Evolutionary conservation across 805 yeast species (phyloP).

Genomic region (Candida berthetii): DNA sequence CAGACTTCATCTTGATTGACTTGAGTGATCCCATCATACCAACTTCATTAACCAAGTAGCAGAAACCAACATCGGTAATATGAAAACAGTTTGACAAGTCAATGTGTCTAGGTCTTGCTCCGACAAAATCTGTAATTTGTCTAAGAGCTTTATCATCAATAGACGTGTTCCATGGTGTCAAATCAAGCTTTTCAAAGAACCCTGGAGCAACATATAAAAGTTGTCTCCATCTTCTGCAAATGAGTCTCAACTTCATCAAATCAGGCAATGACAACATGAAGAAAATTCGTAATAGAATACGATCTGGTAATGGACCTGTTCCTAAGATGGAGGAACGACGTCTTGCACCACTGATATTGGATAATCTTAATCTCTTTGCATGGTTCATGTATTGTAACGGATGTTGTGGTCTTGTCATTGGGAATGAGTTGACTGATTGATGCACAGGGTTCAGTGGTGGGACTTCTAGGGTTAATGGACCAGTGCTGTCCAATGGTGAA

Average conservation of each 20-base stretch:
- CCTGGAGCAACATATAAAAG: conserved; percentile 50
- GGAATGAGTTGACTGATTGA: conserved; percentile 29
- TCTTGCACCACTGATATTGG: conserved; percentile 33
- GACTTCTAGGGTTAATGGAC: conserved; percentile 13
- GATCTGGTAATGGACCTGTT: conserved; percentile 57
- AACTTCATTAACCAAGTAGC: conserved; percentile 62
- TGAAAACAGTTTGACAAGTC: conserved; percentile 73
- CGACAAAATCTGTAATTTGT: conserved; percentile 62
- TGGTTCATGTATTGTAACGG: conserved; percentile 50
- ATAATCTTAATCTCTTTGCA: conserved; percentile 45
- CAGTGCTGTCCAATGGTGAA: not conserved
- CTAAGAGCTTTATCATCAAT: conserved; percentile 52
- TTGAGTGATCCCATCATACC: conserved; percentile 59
- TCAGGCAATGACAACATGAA: conserved; percentile 46
- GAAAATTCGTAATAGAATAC: conserved; percentile 47
- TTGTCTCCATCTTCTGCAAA: conserved; percentile 66
- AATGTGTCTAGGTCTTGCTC: conserved; percentile 54
- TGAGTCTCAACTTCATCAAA: conserved; percentile 52
- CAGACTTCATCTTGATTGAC: conserved; percentile 54
- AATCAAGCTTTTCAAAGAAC: conserved; percentile 45
- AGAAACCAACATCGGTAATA: conserved; percentile 69
- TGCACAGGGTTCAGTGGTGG: conserved; percentile 36
- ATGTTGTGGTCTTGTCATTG: conserved; percentile 14
- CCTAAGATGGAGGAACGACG: conserved; percentile 54
- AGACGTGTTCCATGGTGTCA: conserved; percentile 55